Percentiles rank a stretch among this genome's conserved stretches.
Conservation (phyloP, 164 flowering plant species). For the Saururus chinensis region DNA sequence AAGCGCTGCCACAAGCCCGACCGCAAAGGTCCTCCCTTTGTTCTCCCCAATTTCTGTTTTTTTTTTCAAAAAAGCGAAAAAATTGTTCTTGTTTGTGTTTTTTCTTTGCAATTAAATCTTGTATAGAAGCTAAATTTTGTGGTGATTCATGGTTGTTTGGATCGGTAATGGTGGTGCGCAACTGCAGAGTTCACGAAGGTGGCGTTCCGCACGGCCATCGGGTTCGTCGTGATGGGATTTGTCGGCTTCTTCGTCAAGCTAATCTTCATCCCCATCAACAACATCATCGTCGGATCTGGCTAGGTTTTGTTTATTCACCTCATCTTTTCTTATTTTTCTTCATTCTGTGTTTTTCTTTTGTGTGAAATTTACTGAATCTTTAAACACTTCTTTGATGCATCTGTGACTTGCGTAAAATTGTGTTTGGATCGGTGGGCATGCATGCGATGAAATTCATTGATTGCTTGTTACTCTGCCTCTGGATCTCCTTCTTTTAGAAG, state of each 20-base stretch:
- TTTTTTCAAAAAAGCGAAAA: background rate
- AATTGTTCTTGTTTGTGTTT: no score
- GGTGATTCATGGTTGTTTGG: background rate
- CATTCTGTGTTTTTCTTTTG: background rate
- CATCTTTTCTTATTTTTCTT: background rate
- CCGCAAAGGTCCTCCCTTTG: constrained; percentile 16
- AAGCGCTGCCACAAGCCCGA: constrained; percentile 29
- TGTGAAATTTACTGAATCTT: background rate
- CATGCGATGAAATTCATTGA: no score
- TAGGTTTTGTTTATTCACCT: constrained; percentile 10
- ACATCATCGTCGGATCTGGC: constrained; percentile 63
- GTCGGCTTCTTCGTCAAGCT: constrained; percentile 74
- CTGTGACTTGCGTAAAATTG: no score
- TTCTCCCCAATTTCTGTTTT: background rate
- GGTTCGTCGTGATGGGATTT: constrained; percentile 75
- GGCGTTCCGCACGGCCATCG: constrained; percentile 61
- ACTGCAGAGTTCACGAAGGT: constrained; percentile 56
- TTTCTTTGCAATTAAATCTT: background rate
- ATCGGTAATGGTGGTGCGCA: background rate
- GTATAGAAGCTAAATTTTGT: no score
- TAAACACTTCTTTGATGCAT: no score
- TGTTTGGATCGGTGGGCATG: no score
- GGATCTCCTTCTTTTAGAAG: no score
- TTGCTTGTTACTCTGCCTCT: no score
- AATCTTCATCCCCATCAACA: constrained; percentile 70